Evolutionary conservation across 768 basidiomycete genomes (phyloP).

Genomic region (Tylopilus vinaceipallidus): DNA sequence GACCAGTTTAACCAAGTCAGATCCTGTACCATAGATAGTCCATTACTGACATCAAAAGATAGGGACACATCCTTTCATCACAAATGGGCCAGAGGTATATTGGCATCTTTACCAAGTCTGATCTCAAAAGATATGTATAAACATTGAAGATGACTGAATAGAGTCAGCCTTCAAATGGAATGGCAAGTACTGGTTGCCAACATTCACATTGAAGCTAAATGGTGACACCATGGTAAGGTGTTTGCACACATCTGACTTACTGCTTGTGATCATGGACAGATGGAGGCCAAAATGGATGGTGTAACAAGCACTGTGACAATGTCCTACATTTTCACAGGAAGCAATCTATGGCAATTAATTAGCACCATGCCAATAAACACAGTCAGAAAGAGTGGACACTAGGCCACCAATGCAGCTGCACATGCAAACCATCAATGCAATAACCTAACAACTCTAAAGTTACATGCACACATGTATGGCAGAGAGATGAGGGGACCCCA

Average conservation of each 20-base stretch:
- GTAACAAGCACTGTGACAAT: slow-evolving; percentile 10
- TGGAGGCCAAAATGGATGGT: slow-evolving; percentile 9
- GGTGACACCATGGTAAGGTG: no score
- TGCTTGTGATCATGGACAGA: slow-evolving; percentile 14
- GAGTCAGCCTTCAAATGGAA: no score
- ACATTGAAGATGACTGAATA: no score
- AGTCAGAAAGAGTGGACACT: neutral
- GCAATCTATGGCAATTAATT: slow-evolving; percentile 12
- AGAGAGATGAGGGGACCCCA: no score
- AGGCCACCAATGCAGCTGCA: neutral
- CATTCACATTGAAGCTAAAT: no score
- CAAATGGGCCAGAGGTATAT: no score
- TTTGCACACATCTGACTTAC: no score
- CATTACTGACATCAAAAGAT: neutral
- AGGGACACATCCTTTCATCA: no score
- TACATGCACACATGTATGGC: neutral
- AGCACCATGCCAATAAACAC: neutral
- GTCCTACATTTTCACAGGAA: slow-evolving; percentile 10
- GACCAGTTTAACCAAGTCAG: neutral
- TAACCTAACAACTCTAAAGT: neutral
- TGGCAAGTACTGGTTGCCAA: no score
- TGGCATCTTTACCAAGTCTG: no score
- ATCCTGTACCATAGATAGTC: neutral
- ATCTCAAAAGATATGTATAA: no score
- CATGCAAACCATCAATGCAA: neutral